Base-by-base conservation (phyloP, 176 grass and related monocot species). In the Rhynchospora tenuis region DNA sequence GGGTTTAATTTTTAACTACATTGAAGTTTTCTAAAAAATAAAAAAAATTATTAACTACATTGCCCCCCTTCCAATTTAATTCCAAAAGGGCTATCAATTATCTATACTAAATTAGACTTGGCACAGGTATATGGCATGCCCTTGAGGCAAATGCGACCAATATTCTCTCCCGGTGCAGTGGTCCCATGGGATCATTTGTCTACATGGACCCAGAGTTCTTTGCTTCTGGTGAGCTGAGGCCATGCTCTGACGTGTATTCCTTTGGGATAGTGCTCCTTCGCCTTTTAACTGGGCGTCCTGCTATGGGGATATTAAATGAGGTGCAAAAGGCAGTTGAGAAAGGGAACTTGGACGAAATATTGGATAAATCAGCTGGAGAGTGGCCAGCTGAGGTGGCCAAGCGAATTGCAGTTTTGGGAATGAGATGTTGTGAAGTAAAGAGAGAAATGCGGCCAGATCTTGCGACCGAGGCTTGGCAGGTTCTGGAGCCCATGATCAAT, bases 131-230 rank as follows among this genome's bases (percentile, higher is more conserved):
- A 46, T 86, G 77, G 46, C 74, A 76, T n/a, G 73, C 72, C 29
- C 46, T 86, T 0, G 88, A 92, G 81, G 89, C 89, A 48, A 88
- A 88, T 78, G 67, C 65, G 27, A 92, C 86, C 85, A 92, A 90
- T 17, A 92, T 88, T 73, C 70, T 94, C 22, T 94, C 88, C 83
- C 86, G 88, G 3, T 89, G 91, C 83, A 94, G 90, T 47, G 88
- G 89, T 86, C 92, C 88, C 59, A 90, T 83, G 68, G 90, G 93
- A n/a, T 87, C 93, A 83, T 92, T 92, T 87, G 84, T 84, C 17
- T 95, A 92, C 76, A 92, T 95, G 84, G 93, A 95, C 67, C 93
- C 93, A 48, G 86, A 95, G 80, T 95, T 90, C 68, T 64, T 92
- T 61, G 86, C 89, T 46, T 90, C 88, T 42, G 90, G 93, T 61